Percentiles rank a stretch among this genome's conserved stretches.
Conservation (phyloP, 192 early-diverging fungal genomes). For the Podila clonocystis region DNA sequence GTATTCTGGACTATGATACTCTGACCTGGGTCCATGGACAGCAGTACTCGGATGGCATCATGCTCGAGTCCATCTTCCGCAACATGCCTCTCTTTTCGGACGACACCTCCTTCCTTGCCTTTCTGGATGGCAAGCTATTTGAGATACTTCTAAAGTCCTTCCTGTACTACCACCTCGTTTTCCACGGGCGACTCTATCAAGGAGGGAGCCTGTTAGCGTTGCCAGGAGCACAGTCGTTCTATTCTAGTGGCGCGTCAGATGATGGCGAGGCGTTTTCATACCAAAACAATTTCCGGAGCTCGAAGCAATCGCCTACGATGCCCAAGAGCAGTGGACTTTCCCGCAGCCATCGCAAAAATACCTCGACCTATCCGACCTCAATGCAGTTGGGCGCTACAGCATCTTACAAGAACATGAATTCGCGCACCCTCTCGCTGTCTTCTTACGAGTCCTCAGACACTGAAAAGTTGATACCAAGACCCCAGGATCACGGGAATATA, state of each 20-base stretch:
- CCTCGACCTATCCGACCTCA: conserved; percentile 16
- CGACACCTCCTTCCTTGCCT: conserved; percentile 35
- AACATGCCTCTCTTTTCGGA: conserved; percentile 36
- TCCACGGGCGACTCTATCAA: conserved; percentile 33
- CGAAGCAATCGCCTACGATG: conserved; percentile 14
- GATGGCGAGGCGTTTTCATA: conserved; percentile 48
- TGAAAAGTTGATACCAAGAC: conserved; percentile 9
- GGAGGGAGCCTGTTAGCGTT: conserved; percentile 10
- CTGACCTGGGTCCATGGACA: conserved; percentile 37
- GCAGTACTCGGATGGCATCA: conserved; percentile 34
- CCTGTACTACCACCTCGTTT: conserved; percentile 43
- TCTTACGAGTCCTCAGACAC: conserved; percentile 40
- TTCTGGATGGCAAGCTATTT: conserved; percentile 34
- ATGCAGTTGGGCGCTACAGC: conserved; percentile 9
- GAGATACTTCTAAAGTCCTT: conserved; percentile 40
- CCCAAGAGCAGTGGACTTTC: conserved; percentile 8
- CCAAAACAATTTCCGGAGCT: conserved; percentile 36
- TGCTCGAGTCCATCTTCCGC: conserved; percentile 36
- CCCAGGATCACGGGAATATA: background rate
- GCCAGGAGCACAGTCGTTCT: conserved; percentile 25
- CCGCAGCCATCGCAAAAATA: conserved; percentile 2
- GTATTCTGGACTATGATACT: conserved; percentile 40
- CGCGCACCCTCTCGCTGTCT: conserved; percentile 11
- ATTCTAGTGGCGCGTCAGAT: conserved; percentile 45
- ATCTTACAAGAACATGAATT: background rate